These are phyloP conservation scores for Hemisphaericaspora nanyangensis DNA, from an alignment of 805 yeast genomes.

Conservation along the genomic window DNA sequence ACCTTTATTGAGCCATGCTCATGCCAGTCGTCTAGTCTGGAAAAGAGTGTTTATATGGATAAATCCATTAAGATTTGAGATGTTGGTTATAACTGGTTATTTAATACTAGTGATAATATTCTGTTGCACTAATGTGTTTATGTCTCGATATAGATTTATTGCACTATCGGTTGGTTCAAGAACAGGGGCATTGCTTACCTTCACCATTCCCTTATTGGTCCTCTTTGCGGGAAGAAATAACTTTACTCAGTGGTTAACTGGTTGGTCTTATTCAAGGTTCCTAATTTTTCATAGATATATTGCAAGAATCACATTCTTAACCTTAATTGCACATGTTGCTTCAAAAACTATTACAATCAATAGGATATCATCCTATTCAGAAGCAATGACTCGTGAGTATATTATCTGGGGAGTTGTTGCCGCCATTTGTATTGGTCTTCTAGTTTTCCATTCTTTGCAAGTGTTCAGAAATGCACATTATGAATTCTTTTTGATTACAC, in stretches of 20 bases:
- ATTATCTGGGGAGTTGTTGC: constrained; percentile 27
- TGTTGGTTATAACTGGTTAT: constrained; percentile 39
- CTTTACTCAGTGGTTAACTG: constrained; percentile 56
- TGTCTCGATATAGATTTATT: constrained; percentile 24
- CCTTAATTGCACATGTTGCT: constrained; percentile 44
- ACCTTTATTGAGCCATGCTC: constrained; percentile 14
- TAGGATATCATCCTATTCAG: constrained; percentile 4
- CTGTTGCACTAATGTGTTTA: constrained; percentile 18
- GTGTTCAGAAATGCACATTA: constrained; percentile 51
- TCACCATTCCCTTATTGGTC: constrained; percentile 53
- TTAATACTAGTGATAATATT: constrained; percentile 27
- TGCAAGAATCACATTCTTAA: constrained; percentile 40
- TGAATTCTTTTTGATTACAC: constrained; percentile 43
- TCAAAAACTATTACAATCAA: constrained; percentile 6
- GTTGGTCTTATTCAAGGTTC: constrained; percentile 49
- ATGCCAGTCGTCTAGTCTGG: constrained; percentile 8
- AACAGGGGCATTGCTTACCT: constrained; percentile 48
- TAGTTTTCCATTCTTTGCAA: constrained; percentile 48
- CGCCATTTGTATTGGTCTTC: constrained; percentile 30
- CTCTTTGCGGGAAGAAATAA: constrained; percentile 73
- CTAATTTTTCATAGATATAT: constrained; percentile 57
- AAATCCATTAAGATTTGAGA: constrained; percentile 52
- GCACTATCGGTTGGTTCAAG: constrained; percentile 50
- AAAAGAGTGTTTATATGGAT: constrained; percentile 16
- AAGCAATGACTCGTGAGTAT: constrained; percentile 12